Conservation (phyloP, 495 filamentous ascomycete genomes). For the Penicillium silybi region DNA sequence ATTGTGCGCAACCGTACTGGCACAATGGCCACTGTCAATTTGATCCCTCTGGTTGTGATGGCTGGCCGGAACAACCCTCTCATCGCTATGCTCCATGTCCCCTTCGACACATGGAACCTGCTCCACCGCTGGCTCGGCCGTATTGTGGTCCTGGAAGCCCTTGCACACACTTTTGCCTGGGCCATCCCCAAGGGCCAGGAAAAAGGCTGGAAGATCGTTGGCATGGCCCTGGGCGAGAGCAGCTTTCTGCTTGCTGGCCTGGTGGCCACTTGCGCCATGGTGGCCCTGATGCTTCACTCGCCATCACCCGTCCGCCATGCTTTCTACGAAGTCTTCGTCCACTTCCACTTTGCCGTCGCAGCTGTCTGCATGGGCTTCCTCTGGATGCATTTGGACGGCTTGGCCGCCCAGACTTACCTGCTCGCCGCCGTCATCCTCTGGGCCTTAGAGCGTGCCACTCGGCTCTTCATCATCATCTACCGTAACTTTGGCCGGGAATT, state of each 20-base stretch:
- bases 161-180: constrained; percentile 63
- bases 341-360: constrained; percentile 71
- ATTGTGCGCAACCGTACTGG: constrained; percentile 71
- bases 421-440: constrained; percentile 67
- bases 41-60: constrained; percentile 69
- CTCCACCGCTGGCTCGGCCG: constrained; percentile 77
- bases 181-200: constrained; percentile 63
- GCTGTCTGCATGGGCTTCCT: constrained; percentile 56
- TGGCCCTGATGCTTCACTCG: constrained; percentile 61
- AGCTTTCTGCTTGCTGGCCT: constrained; percentile 57
- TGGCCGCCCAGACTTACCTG: constrained; percentile 64
- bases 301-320: constrained; percentile 80
- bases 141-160: constrained; percentile 61
- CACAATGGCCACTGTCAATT: constrained; percentile 69
- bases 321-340: constrained; percentile 93
- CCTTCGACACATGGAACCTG: constrained; percentile 76
- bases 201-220: constrained; percentile 59
- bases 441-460: constrained; percentile 67
- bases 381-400: constrained; percentile 68
- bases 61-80: constrained; percentile 69
- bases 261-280: constrained; percentile 43
- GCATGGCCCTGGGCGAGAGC: constrained; percentile 40
- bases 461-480: constrained; percentile 65
- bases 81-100: constrained; percentile 59
- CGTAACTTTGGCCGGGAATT: constrained; percentile 62